Base-by-base conservation (phyloP, 2,329 filamentous ascomycete genomes). In the Hortaea sp. region DNA sequence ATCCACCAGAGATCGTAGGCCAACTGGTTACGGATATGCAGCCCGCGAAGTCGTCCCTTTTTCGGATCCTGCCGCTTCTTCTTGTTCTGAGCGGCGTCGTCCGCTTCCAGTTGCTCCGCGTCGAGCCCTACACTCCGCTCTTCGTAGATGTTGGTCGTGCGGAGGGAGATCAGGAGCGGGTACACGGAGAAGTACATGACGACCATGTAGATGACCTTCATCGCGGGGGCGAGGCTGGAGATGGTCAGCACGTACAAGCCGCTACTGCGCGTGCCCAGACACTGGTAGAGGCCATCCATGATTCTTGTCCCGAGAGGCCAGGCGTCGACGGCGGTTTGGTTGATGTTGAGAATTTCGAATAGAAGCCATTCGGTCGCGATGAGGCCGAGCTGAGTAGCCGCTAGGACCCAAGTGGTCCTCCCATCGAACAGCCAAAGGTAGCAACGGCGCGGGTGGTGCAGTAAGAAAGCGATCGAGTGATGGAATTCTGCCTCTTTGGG, bases 101-200 rank as follows among this genome's bases (percentile, higher is more conserved):
- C 31, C 28, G 45, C 5, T 31, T 32, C 31, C 32, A 28, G 34
- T 31, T 44, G 42, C 2, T 44, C 42, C 27, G 41, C 46, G 13
- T 41, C 29, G 6, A 44, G 27, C 10, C 42, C 42, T 27, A 44
- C 13, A 29, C 31, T 37, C 5, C 79, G 71, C 56, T 86, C 81
- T 59, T 85, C 82, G 57, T 86, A 86, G 29, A 84, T 77, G 57
- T 85, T 85, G 35, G 81, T 82, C 58, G 81, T 78, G 29, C 82
- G 75, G 65, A 82, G 77, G 1, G 76, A 79, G 48, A 82, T 78
- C 28, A 77, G 74, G 20, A 82, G 73, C 0, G 80, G 79, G 49
- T 79, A 82, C 2, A 74, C 76, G 1, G 78, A 78, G 38, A 82
- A 76, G 60, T 82, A 83, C 77, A 82, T 82, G 69, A 81, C 79